These are phyloP conservation scores for Physaria fendleri DNA, from an alignment of 345 rosid genomes.

Conservation along the genomic window DNA sequence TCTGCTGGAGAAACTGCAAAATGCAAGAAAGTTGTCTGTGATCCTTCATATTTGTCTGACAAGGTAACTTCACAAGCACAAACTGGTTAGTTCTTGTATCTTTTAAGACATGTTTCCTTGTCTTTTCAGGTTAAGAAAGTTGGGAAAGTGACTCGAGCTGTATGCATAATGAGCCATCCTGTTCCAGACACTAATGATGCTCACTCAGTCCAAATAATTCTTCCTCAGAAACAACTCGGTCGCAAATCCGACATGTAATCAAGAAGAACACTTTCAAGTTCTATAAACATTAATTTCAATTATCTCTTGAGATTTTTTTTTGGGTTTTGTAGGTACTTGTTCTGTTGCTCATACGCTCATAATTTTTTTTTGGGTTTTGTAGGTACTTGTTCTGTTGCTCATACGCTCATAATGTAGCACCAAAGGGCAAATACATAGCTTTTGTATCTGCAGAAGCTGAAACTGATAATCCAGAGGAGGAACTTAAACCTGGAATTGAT, in stretches of 20 bases:
- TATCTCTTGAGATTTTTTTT: background rate
- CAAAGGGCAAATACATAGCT: slow-evolving; percentile 91
- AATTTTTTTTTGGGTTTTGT: background rate
- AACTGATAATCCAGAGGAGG: slow-evolving; percentile 71
- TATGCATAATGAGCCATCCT: slow-evolving; percentile 94
- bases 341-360: slow-evolving; percentile 93
- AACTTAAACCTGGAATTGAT: slow-evolving; percentile 80
- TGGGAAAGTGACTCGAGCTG: slow-evolving; percentile 86
- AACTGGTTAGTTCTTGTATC: background rate
- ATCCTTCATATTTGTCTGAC: slow-evolving; percentile 75
- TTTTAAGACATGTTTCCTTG: slow-evolving; percentile 1
- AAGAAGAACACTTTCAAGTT: background rate
- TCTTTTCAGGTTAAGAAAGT: slow-evolving; percentile 63
- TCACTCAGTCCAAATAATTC: slow-evolving; percentile 87
- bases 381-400: slow-evolving; percentile 87
- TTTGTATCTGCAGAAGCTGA: slow-evolving; percentile 95
- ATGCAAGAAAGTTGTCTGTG: slow-evolving; percentile 89
- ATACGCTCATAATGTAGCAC: slow-evolving; percentile 89
- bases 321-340: slow-evolving; percentile 39
- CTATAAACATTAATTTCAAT: background rate
- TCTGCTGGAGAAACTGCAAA: slow-evolving; percentile 90
- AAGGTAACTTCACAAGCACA: slow-evolving; percentile 43
- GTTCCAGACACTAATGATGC: slow-evolving; percentile 83
- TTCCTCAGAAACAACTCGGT: slow-evolving; percentile 95
- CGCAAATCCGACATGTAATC: slow-evolving; percentile 78